Evolutionary conservation across 1,284 basidiomycete genomes (phyloP), one percentile per base, ranked within the genome.

Genomic region (Ustilago xerochloae): DNA sequence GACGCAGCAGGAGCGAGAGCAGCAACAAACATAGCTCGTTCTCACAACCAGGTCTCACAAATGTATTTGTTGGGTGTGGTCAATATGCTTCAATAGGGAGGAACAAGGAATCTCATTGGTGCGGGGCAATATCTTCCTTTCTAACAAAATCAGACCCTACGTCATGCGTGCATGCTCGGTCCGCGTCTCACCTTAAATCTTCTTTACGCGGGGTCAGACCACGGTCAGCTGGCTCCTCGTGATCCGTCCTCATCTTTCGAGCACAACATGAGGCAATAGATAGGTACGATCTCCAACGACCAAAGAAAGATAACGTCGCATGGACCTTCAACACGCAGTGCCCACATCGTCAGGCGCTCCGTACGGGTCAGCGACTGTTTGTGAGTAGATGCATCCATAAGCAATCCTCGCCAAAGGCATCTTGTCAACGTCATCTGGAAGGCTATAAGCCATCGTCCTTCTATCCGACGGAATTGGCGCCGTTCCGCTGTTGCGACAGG

Each of bases 111-210:
- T 6, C 38, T 20, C 8, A 20, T 26, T 6, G 20, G 15, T 43
- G 60, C 60, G 60, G 60, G 60, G 60, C 47, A 55, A 55, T 35
- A 16, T 20, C 24, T 15, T 39, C 20, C 30, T 32, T 24, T 26
- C 26, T 26, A 48, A 38, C n/a, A n/a, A n/a, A n/a, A n/a, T n/a
- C 6, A 18, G 29, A 28, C 4, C 7, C 45, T 60, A 60, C 58
- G 58, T 60, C 58, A 60, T 60, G 58, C 15, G 13, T 8, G 30
- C 50, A 36, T 35, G 24, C 26, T 52, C 41, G 2, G 13, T n/a
- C 36, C 38, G 57, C 57, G 57, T 53, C 49, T 60, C 50, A 47
- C 43, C 32, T 60, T 46, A 46, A 51, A 32, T 38, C 35, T 32
- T 28, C 16, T 26, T 15, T 20, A 28, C 32, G 43, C 38, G 52